Base-by-base conservation (phyloP, 202 grass and related monocot genomes). In the Eragrostis tef region DNA sequence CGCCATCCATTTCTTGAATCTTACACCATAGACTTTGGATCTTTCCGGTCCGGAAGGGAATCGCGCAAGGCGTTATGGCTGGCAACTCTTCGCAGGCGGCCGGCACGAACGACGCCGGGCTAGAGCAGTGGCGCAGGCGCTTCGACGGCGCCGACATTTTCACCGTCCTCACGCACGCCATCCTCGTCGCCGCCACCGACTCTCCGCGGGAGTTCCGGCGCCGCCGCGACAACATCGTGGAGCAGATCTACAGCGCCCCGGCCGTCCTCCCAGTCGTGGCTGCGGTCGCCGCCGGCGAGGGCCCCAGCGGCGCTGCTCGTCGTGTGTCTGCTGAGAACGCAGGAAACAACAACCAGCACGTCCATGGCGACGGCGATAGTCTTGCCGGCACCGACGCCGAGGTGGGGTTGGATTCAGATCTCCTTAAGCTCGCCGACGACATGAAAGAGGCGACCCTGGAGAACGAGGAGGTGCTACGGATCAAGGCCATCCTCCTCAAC, bases 151-250 rank as follows among this genome's bases (percentile, higher is more conserved):
- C 53, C 11, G 86, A 80, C 20, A 90, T 94, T 27, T 95, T 90
- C 17, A 80, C 90, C 7, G 79, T 95, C 16, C 86, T 95, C 19
- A 27, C 80, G 7, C 84, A 92, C 42, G 93, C 89, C 26, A 86
- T 94, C 71, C 75, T 89, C 16, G 62, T 94, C 4, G 89, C 93
- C 3, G 85, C 85, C 0, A 83, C 74, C 25, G 85, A 89, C n/a
- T 86, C 46, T 29, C 89, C 93, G 19, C 65, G 84, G 41, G 89
- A 94, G 71, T 79, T 94, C 43, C 74, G 64, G 51, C 75, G 66
- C 66, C 77, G 83, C 60, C 87, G 89, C 4, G 85, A 92, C 79
- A 71, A 75, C 82, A 90, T 95, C 53, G 61, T 75, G 2, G 82
- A 88, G 71, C 79, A 48, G 6, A 76, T 95, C 1, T 92, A 86